Conservation (phyloP, 306 rosid genomes). For the barrel medic (Medicago truncatula) region MtrunA17r5.0-ANR NC_053044.1:50921001-50921500, state of each 20-base stretch:
- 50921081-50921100: slow-evolving; percentile 95
- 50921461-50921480: slow-evolving; percentile 8
- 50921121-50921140: slow-evolving; percentile 68
- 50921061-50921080: slow-evolving; percentile 70
- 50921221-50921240: slow-evolving; percentile 47
- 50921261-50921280: slow-evolving; percentile 49
- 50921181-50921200: slow-evolving; percentile 57
- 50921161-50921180: slow-evolving; percentile 50
- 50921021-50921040: slow-evolving; percentile 83
- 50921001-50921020: slow-evolving; percentile 94
- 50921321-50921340: slow-evolving; percentile 70
- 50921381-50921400: slow-evolving; percentile 89
- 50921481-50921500: neutral
- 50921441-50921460: slow-evolving; percentile 34
- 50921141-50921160: slow-evolving; percentile 53
- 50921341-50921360: slow-evolving; percentile 70
- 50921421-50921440: slow-evolving; percentile 9
- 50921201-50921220: slow-evolving; percentile 62
- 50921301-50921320: slow-evolving; percentile 48
- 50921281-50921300: slow-evolving; percentile 50
- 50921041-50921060: slow-evolving; percentile 73
- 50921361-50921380: slow-evolving; percentile 79
- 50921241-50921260: slow-evolving; percentile 47
- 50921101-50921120: slow-evolving; percentile 96
- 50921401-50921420: slow-evolving; percentile 68